Evolutionary conservation across 192 early-diverging fungal species (phyloP), one percentile per base, ranked within the genome.

Genomic region (Diversispora eburnea): DNA sequence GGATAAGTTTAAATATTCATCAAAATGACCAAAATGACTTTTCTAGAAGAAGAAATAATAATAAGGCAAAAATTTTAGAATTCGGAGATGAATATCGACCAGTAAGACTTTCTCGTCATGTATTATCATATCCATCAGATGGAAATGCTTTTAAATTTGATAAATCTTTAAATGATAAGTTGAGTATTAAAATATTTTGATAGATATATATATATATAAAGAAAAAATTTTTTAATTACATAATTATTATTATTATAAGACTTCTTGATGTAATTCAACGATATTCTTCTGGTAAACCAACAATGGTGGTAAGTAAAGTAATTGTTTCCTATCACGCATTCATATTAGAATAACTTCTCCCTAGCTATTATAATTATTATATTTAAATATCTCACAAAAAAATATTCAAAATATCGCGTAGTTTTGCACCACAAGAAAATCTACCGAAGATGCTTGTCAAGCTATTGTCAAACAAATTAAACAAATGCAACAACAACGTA

Each of bases 21-120:
- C 56, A 47, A 25, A 25, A 6, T 63, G 7, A 9, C 20, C 15
- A 61, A 10, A 54, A 54, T 17, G n/a, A n/a, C n/a, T 54, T 54
- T 10, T 17, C 51, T 54, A 10, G n/a, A 54, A 54, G n/a, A 54
- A 54, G n/a, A 4, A 54, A 54, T 10, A 17, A 17, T 54, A 54
- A 17, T 54, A 57, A 43, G 58, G 74, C 66, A 10, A 67, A 67
- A 13, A 51, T 67, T 17, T 45, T 81, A 9, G 67, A 82, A 4
- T 92, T 91, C 79, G 88, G 88, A 3, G 89, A 91, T 49, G 90
- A 91, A 43, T 91, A 80, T 62, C 79, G 91, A 22, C 88, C 91
- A 4, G 85, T 92, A n/a, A 66, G 80, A 72, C 72, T 92, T 3
- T 55, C 74, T 33, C 79, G 82, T 43, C 76, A 87, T 47, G 87